A percentile compares a stretch with the other conserved stretches of the same genome.
Evolutionary conservation across 2,329 filamentous ascomycete genomes (phyloP).

Genomic region (Simplicillium sp.): DNA sequence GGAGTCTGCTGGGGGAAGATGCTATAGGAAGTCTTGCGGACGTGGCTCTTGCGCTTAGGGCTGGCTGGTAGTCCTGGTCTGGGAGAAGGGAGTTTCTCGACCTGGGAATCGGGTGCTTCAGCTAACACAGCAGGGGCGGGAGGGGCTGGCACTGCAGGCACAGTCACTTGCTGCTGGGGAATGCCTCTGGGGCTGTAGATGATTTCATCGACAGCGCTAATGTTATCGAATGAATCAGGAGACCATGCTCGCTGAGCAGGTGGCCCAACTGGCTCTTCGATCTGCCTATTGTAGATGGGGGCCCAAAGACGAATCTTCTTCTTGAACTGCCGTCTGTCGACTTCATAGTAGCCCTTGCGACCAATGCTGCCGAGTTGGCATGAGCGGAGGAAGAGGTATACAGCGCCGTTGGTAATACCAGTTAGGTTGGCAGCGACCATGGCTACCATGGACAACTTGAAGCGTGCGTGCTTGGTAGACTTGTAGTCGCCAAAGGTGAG

Average conservation of each 20-base stretch:
- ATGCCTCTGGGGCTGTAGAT: conserved; percentile 3
- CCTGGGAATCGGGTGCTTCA: too few species aligned
- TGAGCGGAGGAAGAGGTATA: conserved; percentile 59
- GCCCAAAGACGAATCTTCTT: not conserved
- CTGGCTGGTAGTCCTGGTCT: not conserved
- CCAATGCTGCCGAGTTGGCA: conserved; percentile 48
- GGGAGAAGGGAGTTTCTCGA: too few species aligned
- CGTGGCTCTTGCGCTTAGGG: conserved; percentile 2
- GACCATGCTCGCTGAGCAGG: too few species aligned
- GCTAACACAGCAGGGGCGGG: too few species aligned
- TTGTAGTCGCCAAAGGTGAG: conserved; percentile 35
- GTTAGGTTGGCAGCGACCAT: conserved; percentile 58
- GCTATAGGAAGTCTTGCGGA: conserved; percentile 13
- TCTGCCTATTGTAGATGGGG: too few species aligned
- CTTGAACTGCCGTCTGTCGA: conserved; percentile 29
- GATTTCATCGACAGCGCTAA: not conserved
- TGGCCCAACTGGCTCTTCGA: too few species aligned
- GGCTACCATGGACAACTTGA: conserved; percentile 50
- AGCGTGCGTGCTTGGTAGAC: conserved; percentile 25
- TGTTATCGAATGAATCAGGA: not conserved
- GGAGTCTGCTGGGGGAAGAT: conserved; percentile 11
- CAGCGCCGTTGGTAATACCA: conserved; percentile 53
- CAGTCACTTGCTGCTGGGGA: too few species aligned
- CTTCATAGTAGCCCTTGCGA: conserved; percentile 36
- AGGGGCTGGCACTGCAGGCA: too few species aligned